These are phyloP conservation scores for Williopsis jadinii DNA, from an alignment of 1,139 yeast species.

Conservation along the genomic window DNA sequence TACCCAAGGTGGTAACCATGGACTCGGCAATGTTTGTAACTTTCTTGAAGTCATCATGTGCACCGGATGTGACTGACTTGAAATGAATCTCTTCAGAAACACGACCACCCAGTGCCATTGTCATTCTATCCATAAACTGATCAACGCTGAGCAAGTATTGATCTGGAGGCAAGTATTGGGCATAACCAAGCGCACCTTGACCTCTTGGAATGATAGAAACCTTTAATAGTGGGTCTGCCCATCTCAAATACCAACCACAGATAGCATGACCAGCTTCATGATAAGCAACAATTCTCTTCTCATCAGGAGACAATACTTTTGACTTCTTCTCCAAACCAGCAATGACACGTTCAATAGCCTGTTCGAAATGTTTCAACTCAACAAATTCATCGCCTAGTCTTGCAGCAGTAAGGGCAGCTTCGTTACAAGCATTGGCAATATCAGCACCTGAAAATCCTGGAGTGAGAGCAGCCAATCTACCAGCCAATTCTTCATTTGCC, in stretches of 20 bases:
- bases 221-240: constrained; percentile 70
- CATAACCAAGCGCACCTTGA: constrained; percentile 79
- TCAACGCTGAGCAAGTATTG: constrained; percentile 59
- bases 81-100: constrained; percentile 75
- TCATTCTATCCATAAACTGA: constrained; percentile 66
- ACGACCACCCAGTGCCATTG: constrained; percentile 77
- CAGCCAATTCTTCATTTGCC: constrained; percentile 56
- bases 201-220: constrained; percentile 83
- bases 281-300: constrained; percentile 69
- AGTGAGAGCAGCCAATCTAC: constrained; percentile 69
- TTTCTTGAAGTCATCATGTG: constrained; percentile 74
- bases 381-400: constrained; percentile 54
- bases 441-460: constrained; percentile 88
- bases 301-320: constrained; percentile 59
- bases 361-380: constrained; percentile 59
- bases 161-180: constrained; percentile 77
- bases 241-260: constrained; percentile 69
- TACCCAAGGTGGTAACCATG: constrained; percentile 72
- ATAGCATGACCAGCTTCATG: constrained; percentile 85
- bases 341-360: constrained; percentile 75
- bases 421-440: constrained; percentile 78
- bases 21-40: constrained; percentile 72
- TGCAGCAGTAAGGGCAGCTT: constrained; percentile 79
- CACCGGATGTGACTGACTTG: constrained; percentile 74
- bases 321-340: constrained; percentile 77